These are phyloP conservation scores for Monascus ruber DNA, from an alignment of 2,329 filamentous ascomycete species.

Conservation along the genomic window DNA sequence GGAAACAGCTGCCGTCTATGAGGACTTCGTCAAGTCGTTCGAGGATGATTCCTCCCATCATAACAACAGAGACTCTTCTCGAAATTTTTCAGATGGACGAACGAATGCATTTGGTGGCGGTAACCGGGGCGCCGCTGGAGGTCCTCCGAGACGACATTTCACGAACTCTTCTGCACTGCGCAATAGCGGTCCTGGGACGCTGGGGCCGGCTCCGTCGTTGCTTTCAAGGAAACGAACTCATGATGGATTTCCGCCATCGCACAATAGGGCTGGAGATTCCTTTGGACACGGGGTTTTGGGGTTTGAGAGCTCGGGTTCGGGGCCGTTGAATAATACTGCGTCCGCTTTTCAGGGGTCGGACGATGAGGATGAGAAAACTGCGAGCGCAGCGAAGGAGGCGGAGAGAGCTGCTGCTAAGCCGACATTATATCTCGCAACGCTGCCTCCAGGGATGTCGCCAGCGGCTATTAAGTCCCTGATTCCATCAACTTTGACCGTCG, in stretches of 20 bases:
- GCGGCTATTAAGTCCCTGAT: constrained; percentile 40
- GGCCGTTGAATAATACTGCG: constrained; percentile 17
- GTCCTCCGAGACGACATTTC: constrained; percentile 52
- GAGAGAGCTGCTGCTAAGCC: constrained; percentile 42
- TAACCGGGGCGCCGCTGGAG: constrained; percentile 25
- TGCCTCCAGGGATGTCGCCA: constrained; percentile 42
- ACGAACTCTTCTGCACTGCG: constrained; percentile 22
- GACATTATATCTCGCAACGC: constrained; percentile 42
- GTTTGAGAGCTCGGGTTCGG: constrained; percentile 25
- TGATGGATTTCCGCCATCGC: constrained; percentile 26
- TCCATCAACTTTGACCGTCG: constrained; percentile 49
- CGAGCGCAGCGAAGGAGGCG: constrained; percentile 27
- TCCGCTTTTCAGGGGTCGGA: constrained; percentile 32
- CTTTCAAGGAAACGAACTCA: constrained; percentile 34
- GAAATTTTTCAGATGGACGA: constrained; percentile 12
- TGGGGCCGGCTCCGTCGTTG: constrained; percentile 33
- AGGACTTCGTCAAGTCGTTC: constrained; percentile 71
- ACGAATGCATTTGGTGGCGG: constrained; percentile 11
- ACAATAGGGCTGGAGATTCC: constrained; percentile 33
- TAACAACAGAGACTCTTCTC: constrained; percentile 6
- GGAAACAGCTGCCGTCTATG: constrained; percentile 76
- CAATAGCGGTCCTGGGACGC: constrained; percentile 38
- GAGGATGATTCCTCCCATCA: constrained; percentile 29
- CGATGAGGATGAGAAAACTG: constrained; percentile 33
- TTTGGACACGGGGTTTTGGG: constrained; percentile 26